A percentile compares a stretch with the other conserved stretches of the same genome.
These are phyloP conservation scores for Boletus rufocinnamomeus DNA, from an alignment of 768 basidiomycete species.

Conservation along the genomic window DNA sequence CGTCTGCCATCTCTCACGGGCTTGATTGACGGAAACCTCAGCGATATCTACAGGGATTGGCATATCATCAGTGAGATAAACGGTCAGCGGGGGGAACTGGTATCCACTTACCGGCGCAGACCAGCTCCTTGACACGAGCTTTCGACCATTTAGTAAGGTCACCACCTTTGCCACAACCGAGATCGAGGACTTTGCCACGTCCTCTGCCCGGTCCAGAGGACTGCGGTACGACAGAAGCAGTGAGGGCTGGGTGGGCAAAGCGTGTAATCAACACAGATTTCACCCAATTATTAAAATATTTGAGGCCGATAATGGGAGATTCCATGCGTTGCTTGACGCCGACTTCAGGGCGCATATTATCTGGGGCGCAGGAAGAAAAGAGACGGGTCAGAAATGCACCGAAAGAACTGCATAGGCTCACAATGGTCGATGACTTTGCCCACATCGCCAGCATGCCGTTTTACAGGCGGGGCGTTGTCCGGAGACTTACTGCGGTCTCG, in stretches of 20 bases:
- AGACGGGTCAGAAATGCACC: constrained; percentile 7
- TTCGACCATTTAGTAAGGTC: constrained; percentile 96
- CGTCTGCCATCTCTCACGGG: constrained; percentile 66
- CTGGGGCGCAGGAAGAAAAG: constrained; percentile 41
- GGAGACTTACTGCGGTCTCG: constrained; percentile 42
- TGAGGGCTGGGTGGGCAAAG: constrained; percentile 75
- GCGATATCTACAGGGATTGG: constrained; percentile 71
- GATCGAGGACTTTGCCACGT: constrained; percentile 84
- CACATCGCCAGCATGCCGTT: constrained; percentile 67
- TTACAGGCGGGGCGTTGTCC: constrained; percentile 44
- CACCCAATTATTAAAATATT: constrained; percentile 99
- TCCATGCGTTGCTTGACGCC: constrained; percentile 80
- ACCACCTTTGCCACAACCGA: constrained; percentile 99
- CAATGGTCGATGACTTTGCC: constrained; percentile 78
- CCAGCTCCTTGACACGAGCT: constrained; percentile 74
- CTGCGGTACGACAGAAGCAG: constrained; percentile 37
- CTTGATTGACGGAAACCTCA: constrained; percentile 84
- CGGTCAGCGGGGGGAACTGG: not conserved
- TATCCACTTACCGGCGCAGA: constrained; percentile 70
- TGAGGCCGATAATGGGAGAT: constrained; percentile 95
- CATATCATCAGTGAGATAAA: not conserved
- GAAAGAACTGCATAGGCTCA: constrained; percentile 35
- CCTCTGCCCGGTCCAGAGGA: constrained; percentile 30
- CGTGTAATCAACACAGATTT: constrained; percentile 95
- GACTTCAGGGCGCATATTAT: constrained; percentile 92